Percentiles rank a stretch among this genome's conserved stretches.
These are phyloP conservation scores for Platanus orientalis DNA, from an alignment of 164 flowering plant species.

Conservation along the genomic window DNA sequence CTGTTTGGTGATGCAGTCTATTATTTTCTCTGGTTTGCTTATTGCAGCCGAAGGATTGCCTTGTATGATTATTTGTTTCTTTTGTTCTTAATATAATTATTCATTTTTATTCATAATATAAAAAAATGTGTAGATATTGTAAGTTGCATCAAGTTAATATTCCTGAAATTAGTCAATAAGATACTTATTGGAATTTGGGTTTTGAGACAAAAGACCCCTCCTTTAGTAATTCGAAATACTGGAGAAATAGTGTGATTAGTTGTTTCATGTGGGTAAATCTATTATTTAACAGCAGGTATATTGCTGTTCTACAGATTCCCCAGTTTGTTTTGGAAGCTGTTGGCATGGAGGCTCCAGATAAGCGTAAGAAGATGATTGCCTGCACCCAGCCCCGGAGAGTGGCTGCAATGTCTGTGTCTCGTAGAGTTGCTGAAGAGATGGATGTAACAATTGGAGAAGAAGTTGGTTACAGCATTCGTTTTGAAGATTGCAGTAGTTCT, in stretches of 20 bases:
- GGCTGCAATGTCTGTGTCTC: conserved; percentile 99
- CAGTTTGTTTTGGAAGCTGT: conserved; percentile 85
- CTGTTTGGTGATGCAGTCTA: no score
- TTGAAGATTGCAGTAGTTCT: conserved; percentile 89
- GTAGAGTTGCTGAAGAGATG: conserved; percentile 99
- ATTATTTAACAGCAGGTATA: background rate
- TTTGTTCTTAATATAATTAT: no score
- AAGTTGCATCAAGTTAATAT: background rate
- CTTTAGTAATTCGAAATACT: no score
- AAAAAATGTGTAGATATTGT: no score
- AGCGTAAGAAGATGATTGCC: conserved; percentile 68
- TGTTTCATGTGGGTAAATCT: no score
- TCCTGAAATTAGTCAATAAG: no score
- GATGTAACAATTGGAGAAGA: conserved; percentile 97
- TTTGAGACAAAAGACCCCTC: no score
- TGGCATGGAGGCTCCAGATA: conserved; percentile 47
- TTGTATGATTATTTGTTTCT: no score
- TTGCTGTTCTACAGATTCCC: conserved; percentile 63
- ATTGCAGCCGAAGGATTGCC: no score
- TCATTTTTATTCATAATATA: no score
- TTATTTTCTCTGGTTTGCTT: no score
- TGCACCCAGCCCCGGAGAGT: conserved; percentile 98
- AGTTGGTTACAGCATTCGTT: conserved; percentile 98
- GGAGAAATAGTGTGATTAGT: no score
- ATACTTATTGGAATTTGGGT: background rate